Evolutionary conservation across 768 basidiomycete species (phyloP).

Genomic region (Kwoniella sp.): DNA sequence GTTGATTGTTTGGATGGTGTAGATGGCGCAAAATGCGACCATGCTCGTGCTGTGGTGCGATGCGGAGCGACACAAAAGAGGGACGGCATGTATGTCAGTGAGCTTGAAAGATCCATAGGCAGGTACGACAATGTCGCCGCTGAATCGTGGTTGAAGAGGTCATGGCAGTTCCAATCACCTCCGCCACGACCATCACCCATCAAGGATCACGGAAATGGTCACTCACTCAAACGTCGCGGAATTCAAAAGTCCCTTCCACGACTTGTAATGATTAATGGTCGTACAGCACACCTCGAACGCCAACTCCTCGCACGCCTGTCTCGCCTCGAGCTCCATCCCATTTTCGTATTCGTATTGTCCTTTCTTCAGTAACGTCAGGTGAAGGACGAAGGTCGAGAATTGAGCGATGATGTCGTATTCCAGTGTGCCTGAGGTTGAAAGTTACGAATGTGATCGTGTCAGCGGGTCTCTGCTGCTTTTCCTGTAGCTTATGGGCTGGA

Average conservation of each 20-base stretch:
- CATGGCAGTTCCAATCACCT: not conserved
- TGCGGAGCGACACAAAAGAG: not conserved
- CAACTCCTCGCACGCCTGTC: conserved; percentile 13
- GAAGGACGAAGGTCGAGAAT: conserved; percentile 21
- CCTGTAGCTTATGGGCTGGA: not conserved
- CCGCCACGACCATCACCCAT: too few relatives aligned
- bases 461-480: not conserved
- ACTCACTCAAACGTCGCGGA: conserved; percentile 30
- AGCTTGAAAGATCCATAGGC: too few relatives aligned
- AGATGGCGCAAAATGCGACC: conserved; percentile 27
- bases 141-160: too few relatives aligned
- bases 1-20: conserved; percentile 24
- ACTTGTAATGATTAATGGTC: conserved; percentile 23
- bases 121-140: too few relatives aligned
- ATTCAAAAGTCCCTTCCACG: conserved; percentile 24
- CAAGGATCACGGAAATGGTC: too few relatives aligned
- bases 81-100: not conserved
- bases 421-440: conserved; percentile 19
- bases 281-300: conserved; percentile 27
- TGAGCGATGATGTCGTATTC: conserved; percentile 29
- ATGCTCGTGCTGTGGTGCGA: conserved; percentile 22
- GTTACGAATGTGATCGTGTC: not conserved
- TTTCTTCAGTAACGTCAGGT: conserved; percentile 15
- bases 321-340: conserved; percentile 6
- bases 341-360: conserved; percentile 7